These are phyloP conservation scores for Chamaenerion angustifolium DNA, from an alignment of 345 rosid species.

Conservation along the genomic window DNA sequence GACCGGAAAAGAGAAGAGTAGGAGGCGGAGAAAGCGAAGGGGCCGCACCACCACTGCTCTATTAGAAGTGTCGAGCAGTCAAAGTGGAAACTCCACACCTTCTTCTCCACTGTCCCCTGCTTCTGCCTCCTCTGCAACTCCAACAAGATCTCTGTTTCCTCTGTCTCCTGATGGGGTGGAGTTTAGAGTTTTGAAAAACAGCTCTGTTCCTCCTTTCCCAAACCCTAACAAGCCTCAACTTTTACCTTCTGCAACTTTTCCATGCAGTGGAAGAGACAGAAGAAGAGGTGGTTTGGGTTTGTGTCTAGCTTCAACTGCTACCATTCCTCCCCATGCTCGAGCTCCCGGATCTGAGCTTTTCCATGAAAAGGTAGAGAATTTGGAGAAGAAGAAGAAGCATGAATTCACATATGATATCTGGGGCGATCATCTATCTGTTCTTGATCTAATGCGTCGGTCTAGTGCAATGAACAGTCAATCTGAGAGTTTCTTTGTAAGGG, in stretches of 20 bases:
- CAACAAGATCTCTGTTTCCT: slow-evolving; percentile 12
- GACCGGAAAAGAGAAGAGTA: slow-evolving; percentile 52
- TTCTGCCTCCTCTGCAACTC: slow-evolving; percentile 12
- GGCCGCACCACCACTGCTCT: slow-evolving; percentile 24
- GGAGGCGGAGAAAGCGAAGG: slow-evolving; percentile 66
- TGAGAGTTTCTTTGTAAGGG: slow-evolving; percentile 70
- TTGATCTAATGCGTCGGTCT: slow-evolving; percentile 24
- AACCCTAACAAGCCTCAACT: slow-evolving; percentile 20
- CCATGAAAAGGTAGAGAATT: slow-evolving; percentile 13
- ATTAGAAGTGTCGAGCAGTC: slow-evolving; percentile 72
- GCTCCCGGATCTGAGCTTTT: slow-evolving; percentile 55
- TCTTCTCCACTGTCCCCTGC: slow-evolving; percentile 66
- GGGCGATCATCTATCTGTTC: slow-evolving; percentile 71
- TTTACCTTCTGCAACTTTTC: slow-evolving; percentile 38
- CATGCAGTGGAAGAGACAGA: slow-evolving; percentile 16
- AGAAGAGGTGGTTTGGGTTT: slow-evolving; percentile 14
- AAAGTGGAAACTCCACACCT: slow-evolving; percentile 87
- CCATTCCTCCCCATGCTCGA: slow-evolving; percentile 47
- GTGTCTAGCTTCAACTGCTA: slow-evolving; percentile 25
- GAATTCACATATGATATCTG: slow-evolving; percentile 59
- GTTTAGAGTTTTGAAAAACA: slow-evolving; percentile 13
- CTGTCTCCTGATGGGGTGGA: slow-evolving; percentile 21
- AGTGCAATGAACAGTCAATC: slow-evolving; percentile 18
- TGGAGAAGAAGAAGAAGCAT: slow-evolving; percentile 15
- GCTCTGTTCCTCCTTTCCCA: slow-evolving; percentile 11